Percentiles rank a stretch among this genome's conserved stretches.
These are phyloP conservation scores for Hymenoscyphus scutula DNA, from an alignment of 2,329 filamentous ascomycete genomes.

Conservation along the genomic window DNA sequence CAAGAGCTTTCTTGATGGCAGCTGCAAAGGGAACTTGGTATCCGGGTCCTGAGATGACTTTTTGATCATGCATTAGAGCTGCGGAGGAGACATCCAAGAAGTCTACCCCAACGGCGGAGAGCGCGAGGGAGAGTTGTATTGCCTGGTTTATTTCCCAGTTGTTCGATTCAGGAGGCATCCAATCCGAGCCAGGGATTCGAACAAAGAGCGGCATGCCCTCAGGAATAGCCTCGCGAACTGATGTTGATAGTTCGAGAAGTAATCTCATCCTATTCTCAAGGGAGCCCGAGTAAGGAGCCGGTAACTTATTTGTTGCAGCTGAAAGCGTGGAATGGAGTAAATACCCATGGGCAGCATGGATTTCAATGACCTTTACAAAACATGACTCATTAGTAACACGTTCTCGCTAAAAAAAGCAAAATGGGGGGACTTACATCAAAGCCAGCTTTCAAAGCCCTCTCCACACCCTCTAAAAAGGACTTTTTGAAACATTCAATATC, in stretches of 20 bases:
- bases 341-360: conserved; percentile 77
- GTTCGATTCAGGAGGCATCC: conserved; percentile 58
- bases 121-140: conserved; percentile 56
- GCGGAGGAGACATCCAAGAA: conserved; percentile 69
- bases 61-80: conserved; percentile 59
- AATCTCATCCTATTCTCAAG: conserved; percentile 70
- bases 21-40: conserved; percentile 71
- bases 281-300: conserved; percentile 61
- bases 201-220: conserved; percentile 67
- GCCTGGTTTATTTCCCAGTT: conserved; percentile 68
- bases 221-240: conserved; percentile 60
- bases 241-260: conserved; percentile 63
- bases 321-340: conserved; percentile 68
- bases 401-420: conserved; percentile 5
- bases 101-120: conserved; percentile 68
- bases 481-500: conserved; percentile 65
- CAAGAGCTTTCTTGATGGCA: conserved; percentile 66
- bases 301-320: conserved; percentile 66
- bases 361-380: conserved; percentile 53
- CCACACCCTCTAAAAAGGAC: conserved; percentile 56
- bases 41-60: conserved; percentile 55
- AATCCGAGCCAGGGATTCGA: conserved; percentile 71
- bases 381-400: not conserved
- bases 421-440: conserved; percentile 49
- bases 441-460: conserved; percentile 63